A percentile compares a stretch with the other conserved stretches of the same genome.
Conservation (phyloP, 2,329 filamentous ascomycete genomes). For the Aaosphaeria arxii region DNA sequence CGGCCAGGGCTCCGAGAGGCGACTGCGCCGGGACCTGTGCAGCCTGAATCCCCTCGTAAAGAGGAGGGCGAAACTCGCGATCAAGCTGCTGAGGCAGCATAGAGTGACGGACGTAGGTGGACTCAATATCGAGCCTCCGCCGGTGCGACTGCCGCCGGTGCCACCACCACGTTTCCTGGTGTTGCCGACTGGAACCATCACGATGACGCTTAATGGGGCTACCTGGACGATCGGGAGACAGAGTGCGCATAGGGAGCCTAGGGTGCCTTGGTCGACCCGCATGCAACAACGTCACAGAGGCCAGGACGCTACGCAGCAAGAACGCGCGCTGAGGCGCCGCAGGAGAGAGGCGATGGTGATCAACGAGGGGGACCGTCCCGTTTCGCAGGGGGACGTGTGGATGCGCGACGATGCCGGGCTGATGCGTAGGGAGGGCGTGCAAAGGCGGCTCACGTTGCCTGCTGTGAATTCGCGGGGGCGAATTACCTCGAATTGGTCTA, state of each 20-base stretch:
- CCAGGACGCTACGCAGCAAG: constrained; percentile 37
- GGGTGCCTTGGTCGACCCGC: no score
- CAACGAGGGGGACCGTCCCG: constrained; percentile 75
- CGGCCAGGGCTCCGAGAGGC: constrained; percentile 10
- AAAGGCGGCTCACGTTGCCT: no score
- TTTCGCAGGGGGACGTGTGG: constrained; percentile 76
- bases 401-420: constrained; percentile 44
- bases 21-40: constrained; percentile 23
- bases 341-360: constrained; percentile 88
- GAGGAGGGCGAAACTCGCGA: constrained; percentile 21
- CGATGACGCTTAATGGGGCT: no score
- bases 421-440: constrained; percentile 1
- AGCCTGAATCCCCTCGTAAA: constrained; percentile 14
- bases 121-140: no score
- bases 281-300: no score
- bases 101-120: constrained; percentile 7
- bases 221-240: no score
- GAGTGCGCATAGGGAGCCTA: no score
- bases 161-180: no score
- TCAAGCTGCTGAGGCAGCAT: constrained; percentile 24
- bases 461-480: no score
- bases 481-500: no score
- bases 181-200: no score
- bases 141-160: no score
- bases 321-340: constrained; percentile 70